These are phyloP conservation scores for Powellomyces hirtus DNA, from an alignment of 192 early-diverging fungal species.

Conservation along the genomic window DNA sequence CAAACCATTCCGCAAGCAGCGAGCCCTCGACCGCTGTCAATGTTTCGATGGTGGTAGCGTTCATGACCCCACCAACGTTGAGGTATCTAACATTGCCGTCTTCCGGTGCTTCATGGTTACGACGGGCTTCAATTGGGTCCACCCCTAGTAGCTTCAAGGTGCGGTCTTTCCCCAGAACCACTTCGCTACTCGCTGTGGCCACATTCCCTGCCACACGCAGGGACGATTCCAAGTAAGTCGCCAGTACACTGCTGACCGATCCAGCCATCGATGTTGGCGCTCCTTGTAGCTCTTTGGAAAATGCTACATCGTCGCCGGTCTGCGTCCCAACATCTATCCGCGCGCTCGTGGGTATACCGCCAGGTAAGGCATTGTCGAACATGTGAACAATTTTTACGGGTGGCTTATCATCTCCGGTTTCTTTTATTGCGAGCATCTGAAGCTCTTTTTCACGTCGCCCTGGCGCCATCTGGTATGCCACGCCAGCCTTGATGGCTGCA, in stretches of 20 bases:
- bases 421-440: not conserved
- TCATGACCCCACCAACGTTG: slow-evolving; percentile 34
- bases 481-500: slow-evolving; percentile 36
- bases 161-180: slow-evolving; percentile 22
- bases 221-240: slow-evolving; percentile 7
- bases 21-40: slow-evolving; percentile 29
- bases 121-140: slow-evolving; percentile 16
- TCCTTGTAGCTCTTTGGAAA: too few species aligned
- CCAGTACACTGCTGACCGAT: not conserved
- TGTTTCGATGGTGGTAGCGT: slow-evolving; percentile 38
- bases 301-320: not conserved
- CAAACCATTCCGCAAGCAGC: slow-evolving; percentile 22
- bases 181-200: slow-evolving; percentile 8
- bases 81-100: slow-evolving; percentile 22
- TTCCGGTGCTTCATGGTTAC: not conserved
- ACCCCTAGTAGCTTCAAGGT: slow-evolving; percentile 9
- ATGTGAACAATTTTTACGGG: slow-evolving; percentile 1
- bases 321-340: slow-evolving; percentile 12
- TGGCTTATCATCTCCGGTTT: not conserved
- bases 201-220: slow-evolving; percentile 16
- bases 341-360: not conserved
- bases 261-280: too few species aligned
- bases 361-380: not conserved
- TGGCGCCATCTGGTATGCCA: slow-evolving; percentile 40
- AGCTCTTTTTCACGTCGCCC: slow-evolving; percentile 29